A percentile compares a stretch with the other conserved stretches of the same genome.
Evolutionary conservation across 352 stramenopile species (phyloP).

Genomic region (Phytopythium ostracodes): DNA sequence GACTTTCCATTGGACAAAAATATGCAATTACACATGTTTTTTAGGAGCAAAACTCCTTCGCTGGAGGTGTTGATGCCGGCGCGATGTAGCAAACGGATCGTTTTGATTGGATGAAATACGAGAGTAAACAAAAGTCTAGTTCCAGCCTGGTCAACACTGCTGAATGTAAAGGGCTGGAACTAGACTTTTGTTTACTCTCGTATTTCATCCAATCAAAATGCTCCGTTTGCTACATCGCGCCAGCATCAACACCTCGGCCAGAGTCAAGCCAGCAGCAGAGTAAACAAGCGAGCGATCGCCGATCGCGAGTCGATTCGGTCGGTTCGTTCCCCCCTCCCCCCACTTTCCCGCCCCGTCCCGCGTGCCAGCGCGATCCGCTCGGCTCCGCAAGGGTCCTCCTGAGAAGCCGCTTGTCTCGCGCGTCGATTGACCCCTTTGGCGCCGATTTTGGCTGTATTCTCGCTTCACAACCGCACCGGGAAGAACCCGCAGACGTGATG

Average conservation of each 20-base stretch:
- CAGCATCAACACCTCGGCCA: not conserved
- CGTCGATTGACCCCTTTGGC: not conserved
- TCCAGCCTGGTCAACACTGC: not conserved
- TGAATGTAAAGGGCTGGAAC: not conserved
- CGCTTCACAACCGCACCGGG: not conserved
- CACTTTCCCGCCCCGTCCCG: not conserved
- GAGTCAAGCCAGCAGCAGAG: not conserved
- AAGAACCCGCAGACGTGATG: not conserved
- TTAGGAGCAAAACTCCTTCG: too few species aligned
- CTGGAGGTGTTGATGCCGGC: not conserved
- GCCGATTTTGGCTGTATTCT: not conserved
- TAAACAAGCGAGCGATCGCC: not conserved
- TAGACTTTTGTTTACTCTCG: not conserved
- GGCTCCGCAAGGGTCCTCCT: not conserved
- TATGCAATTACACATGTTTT: too few species aligned
- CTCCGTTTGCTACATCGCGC: not conserved
- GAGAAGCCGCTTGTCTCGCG: not conserved
- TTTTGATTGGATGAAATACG: not conserved
- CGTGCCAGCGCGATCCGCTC: not conserved
- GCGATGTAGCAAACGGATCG: not conserved
- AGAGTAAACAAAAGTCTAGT: not conserved
- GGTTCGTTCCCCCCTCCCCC: not conserved
- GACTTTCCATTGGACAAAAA: too few species aligned
- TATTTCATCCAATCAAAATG: not conserved
- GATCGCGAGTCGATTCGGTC: not conserved